phyloP scores from a whole-genome alignment of 805 yeast species.

The Candida suzukii region DNA sequence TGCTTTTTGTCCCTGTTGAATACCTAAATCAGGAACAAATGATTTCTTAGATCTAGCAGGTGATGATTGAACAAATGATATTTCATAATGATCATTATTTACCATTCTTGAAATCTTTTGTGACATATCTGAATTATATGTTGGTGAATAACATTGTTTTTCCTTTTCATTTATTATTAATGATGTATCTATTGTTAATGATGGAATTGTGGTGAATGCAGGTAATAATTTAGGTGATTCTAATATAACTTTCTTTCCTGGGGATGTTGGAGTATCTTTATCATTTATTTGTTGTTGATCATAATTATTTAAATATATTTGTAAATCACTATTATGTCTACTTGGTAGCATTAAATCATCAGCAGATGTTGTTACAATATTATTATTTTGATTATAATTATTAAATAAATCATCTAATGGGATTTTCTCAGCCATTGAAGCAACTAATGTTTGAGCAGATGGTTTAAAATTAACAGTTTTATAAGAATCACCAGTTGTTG shows the following conservation, averaged over 20 bases:
- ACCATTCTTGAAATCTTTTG: background rate
- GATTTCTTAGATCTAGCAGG: background rate
- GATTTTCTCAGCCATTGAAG: slow-evolving; percentile 1
- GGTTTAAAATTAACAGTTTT: slow-evolving; percentile 1
- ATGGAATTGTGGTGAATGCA: background rate
- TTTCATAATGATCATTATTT: background rate
- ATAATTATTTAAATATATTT: background rate
- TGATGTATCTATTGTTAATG: background rate
- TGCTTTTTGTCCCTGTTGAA: background rate
- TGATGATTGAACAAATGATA: background rate
- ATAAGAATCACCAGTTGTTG: background rate
- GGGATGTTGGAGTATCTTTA: too few species aligned
- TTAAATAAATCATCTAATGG: background rate
- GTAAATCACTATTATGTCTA: background rate
- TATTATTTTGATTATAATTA: background rate
- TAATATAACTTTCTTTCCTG: background rate
- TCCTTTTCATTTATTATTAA: too few species aligned
- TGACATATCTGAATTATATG: background rate
- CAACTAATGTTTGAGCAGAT: slow-evolving; percentile 1
- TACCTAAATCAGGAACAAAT: background rate
- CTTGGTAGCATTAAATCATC: background rate
- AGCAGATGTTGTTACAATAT: background rate
- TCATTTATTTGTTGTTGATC: background rate
- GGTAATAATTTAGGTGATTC: background rate
- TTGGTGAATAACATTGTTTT: too few species aligned